Percentiles rank a stretch among this genome's conserved stretches.
phyloP scores from a whole-genome alignment of 192 early-diverging fungal species.

The Backusella macrospora region DNA sequence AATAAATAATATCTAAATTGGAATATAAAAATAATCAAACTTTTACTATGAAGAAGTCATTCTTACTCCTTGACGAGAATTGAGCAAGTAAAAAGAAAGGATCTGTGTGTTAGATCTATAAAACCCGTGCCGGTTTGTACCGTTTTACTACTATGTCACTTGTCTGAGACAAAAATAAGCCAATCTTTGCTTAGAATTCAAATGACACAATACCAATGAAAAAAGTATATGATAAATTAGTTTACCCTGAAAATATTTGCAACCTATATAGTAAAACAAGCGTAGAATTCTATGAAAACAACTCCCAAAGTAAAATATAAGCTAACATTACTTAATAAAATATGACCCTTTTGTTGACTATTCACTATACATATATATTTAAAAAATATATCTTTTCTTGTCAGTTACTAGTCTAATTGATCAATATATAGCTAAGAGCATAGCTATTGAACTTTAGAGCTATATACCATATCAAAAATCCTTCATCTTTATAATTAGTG shows the following conservation, averaged over 20 bases:
- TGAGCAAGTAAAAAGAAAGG: not conserved
- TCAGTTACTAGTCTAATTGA: too few relatives aligned
- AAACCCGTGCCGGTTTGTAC: not conserved
- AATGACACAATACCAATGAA: not conserved
- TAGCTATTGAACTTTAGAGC: too few relatives aligned
- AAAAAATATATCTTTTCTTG: too few relatives aligned
- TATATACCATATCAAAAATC: too few relatives aligned
- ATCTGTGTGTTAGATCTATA: not conserved
- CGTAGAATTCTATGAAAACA: conserved; percentile 1
- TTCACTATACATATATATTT: too few relatives aligned
- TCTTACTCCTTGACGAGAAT: too few relatives aligned
- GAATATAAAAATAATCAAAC: too few relatives aligned
- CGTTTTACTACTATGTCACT: not conserved
- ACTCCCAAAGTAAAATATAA: not conserved
- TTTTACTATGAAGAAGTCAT: too few relatives aligned
- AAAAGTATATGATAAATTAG: not conserved
- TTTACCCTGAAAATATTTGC: not conserved
- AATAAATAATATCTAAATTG: not conserved
- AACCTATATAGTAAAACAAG: not conserved
- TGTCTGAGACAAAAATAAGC: conserved; percentile 9
- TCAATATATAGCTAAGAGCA: too few relatives aligned
- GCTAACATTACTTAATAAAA: not conserved
- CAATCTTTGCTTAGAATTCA: not conserved
- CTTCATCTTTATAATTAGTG: too few relatives aligned
- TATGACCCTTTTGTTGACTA: too few relatives aligned